Evolutionary conservation across 768 basidiomycete genomes (phyloP).

Genomic region (Strobilomyces dryophilus): DNA sequence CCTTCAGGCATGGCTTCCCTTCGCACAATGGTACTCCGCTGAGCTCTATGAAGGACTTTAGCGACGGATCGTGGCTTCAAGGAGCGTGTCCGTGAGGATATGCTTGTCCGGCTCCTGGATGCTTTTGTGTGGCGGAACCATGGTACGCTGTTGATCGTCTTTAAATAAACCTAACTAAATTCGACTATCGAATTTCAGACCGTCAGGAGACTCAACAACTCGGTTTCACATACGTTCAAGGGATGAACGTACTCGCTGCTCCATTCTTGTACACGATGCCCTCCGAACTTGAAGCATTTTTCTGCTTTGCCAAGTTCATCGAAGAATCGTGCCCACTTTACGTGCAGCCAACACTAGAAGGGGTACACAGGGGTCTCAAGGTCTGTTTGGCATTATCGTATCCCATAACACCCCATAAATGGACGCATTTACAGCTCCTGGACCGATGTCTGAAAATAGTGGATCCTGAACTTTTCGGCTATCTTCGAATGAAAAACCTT

Average conservation of each 20-base stretch:
- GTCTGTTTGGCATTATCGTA: conserved; percentile 39
- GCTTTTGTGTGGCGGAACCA: conserved; percentile 97
- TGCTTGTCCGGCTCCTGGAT: conserved; percentile 93
- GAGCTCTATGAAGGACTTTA: conserved; percentile 53
- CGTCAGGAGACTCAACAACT: conserved; percentile 73
- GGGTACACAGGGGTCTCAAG: conserved; percentile 92
- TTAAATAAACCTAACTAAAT: background rate
- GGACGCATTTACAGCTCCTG: conserved; percentile 56
- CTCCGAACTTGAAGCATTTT: conserved; percentile 97
- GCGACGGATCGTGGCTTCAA: conserved; percentile 98
- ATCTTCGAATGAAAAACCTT: conserved; percentile 86
- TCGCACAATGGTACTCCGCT: background rate
- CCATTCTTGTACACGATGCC: conserved; percentile 98
- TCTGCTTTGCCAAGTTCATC: conserved; percentile 94
- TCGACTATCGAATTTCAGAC: conserved; percentile 39
- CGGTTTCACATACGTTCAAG: conserved; percentile 95
- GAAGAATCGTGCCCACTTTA: conserved; percentile 95
- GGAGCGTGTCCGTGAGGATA: conserved; percentile 93
- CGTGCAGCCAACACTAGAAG: conserved; percentile 92
- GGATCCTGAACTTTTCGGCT: conserved; percentile 77
- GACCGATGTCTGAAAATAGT: conserved; percentile 91
- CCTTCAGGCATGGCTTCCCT: conserved; percentile 64
- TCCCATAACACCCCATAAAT: background rate
- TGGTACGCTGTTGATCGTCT: conserved; percentile 41
- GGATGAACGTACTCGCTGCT: conserved; percentile 98